These are phyloP conservation scores for Rhizoclosmatium globosum DNA, from an alignment of 192 early-diverging fungal species.

Conservation along the genomic window DNA sequence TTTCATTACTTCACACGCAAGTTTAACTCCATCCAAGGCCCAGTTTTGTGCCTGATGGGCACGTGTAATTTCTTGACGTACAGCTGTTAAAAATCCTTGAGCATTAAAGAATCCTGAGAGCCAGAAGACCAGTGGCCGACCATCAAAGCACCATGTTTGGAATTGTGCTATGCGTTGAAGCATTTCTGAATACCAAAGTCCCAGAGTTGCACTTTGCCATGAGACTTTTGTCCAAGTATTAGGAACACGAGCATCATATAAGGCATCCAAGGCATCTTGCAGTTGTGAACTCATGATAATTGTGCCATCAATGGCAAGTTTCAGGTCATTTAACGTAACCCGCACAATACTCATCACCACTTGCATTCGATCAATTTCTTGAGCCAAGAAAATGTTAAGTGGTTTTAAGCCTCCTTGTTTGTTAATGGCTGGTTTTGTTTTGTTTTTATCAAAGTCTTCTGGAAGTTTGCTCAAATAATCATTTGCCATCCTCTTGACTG, in stretches of 20 bases:
- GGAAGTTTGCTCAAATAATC: conserved; percentile 67
- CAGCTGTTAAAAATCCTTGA: conserved; percentile 74
- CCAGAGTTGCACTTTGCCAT: conserved; percentile 65
- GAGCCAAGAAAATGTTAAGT: conserved; percentile 70
- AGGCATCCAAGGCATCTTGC: conserved; percentile 69
- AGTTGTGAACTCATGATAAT: conserved; percentile 65
- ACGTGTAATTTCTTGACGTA: conserved; percentile 71
- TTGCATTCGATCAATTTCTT: conserved; percentile 74
- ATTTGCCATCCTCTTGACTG: conserved; percentile 67
- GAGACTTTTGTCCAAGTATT: conserved; percentile 66
- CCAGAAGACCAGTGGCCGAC: conserved; percentile 72
- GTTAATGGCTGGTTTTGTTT: conserved; percentile 52
- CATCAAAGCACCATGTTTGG: conserved; percentile 69
- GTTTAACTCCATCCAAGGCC: conserved; percentile 70
- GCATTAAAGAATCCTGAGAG: conserved; percentile 72
- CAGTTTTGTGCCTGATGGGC: conserved; percentile 59
- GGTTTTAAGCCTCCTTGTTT: conserved; percentile 68
- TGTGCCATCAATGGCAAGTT: conserved; percentile 72
- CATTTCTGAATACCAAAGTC: conserved; percentile 69
- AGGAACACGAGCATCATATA: conserved; percentile 70
- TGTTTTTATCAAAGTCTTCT: conserved; percentile 69
- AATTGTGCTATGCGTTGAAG: conserved; percentile 61
- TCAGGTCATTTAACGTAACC: conserved; percentile 63
- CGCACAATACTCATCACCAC: conserved; percentile 62
- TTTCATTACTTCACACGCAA: conserved; percentile 73